Conservation (phyloP, 352 stramenopile genomes). For the Phytopythium montanum region DNA sequence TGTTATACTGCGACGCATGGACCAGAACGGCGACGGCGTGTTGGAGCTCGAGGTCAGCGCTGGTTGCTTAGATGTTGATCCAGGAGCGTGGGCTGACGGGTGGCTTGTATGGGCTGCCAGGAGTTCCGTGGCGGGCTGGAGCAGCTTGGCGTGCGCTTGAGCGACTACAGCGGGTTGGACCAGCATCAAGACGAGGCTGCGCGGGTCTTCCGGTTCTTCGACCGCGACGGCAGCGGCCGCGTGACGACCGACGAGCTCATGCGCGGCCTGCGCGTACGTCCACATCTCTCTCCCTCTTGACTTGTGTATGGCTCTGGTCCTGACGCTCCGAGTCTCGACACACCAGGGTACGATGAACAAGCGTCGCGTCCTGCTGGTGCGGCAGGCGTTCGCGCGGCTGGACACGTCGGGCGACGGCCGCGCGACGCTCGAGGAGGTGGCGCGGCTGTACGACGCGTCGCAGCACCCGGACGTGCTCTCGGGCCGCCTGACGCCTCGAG, state of each 20-base stretch:
- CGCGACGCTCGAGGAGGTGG: slow-evolving; percentile 69
- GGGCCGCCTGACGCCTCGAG: slow-evolving; percentile 43
- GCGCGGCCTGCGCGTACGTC: slow-evolving; percentile 69
- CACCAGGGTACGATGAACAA: slow-evolving; percentile 70
- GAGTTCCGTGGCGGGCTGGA: slow-evolving; percentile 57
- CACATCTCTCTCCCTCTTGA: neutral
- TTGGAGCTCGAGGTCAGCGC: slow-evolving; percentile 54
- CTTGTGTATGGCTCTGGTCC: neutral
- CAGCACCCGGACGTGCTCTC: slow-evolving; percentile 82
- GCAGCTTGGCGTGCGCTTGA: slow-evolving; percentile 37
- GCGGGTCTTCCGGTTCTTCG: slow-evolving; percentile 69
- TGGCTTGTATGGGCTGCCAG: slow-evolving; percentile 7
- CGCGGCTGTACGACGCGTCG: slow-evolving; percentile 65
- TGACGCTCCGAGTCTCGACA: neutral
- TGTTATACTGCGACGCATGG: slow-evolving; percentile 71
- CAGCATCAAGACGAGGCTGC: slow-evolving; percentile 30
- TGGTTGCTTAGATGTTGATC: neutral
- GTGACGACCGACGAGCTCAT: slow-evolving; percentile 91
- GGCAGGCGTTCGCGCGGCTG: slow-evolving; percentile 75
- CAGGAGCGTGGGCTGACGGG: neutral
- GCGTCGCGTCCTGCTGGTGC: slow-evolving; percentile 76
- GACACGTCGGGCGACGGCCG: slow-evolving; percentile 62
- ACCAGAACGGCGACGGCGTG: slow-evolving; percentile 71
- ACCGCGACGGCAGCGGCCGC: slow-evolving; percentile 74
- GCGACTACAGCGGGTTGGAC: slow-evolving; percentile 11